Evolutionary conservation across 768 basidiomycete species (phyloP).

Genomic region (Exidia glandulosa): DNA sequence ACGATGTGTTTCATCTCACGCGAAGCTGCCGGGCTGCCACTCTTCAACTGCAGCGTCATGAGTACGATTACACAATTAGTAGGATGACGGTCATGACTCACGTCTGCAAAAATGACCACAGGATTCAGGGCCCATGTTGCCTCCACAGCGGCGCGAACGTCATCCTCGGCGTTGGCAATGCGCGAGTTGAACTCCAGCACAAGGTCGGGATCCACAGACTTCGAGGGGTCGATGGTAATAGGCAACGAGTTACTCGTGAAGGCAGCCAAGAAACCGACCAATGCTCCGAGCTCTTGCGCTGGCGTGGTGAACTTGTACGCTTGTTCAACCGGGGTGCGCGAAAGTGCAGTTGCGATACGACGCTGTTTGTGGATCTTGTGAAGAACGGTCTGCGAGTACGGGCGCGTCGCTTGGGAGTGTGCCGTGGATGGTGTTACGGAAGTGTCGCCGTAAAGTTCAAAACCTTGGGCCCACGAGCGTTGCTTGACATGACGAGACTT

Average conservation of each 20-base stretch:
- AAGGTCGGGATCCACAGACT: slow-evolving; percentile 66
- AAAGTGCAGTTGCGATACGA: too few species aligned
- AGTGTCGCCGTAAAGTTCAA: too few species aligned
- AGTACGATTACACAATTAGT: neutral
- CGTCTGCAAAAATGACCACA: slow-evolving; percentile 67
- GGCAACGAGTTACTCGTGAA: slow-evolving; percentile 70
- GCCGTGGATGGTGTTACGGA: too few species aligned
- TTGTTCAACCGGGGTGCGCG: neutral
- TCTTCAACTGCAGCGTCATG: slow-evolving; percentile 31
- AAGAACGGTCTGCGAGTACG: too few species aligned
- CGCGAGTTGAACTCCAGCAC: slow-evolving; percentile 69
- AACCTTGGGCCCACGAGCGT: too few species aligned
- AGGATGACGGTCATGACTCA: slow-evolving; percentile 12
- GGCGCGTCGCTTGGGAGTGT: too few species aligned
- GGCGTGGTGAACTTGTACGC: slow-evolving; percentile 13
- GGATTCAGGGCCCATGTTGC: slow-evolving; percentile 67
- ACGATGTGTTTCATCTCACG: slow-evolving; percentile 58
- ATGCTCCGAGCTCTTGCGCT: slow-evolving; percentile 62
- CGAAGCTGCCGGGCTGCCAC: slow-evolving; percentile 37
- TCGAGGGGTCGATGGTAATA: slow-evolving; percentile 44
- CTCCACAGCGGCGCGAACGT: slow-evolving; percentile 45
- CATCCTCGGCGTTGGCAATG: slow-evolving; percentile 37
- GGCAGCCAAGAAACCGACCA: slow-evolving; percentile 62
- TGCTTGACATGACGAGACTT: too few species aligned
- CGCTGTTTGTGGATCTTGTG: too few species aligned